These are phyloP conservation scores for Pecoramyces ruminantium DNA, from an alignment of 192 early-diverging fungal species.

Conservation along the genomic window DNA sequence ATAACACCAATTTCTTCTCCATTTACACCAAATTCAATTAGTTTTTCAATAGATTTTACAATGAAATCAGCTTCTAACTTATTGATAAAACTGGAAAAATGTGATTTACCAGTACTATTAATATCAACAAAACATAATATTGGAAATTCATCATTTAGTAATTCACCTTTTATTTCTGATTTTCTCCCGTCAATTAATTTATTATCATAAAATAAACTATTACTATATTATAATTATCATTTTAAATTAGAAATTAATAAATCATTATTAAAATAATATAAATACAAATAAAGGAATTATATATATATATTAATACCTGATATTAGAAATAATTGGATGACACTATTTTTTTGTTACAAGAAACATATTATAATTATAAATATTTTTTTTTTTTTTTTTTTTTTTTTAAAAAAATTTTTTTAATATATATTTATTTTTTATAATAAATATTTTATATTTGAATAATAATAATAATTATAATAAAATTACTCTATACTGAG, in stretches of 20 bases:
- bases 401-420: background rate
- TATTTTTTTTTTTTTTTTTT: constrained; percentile 7
- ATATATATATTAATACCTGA: no score
- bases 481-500: constrained; percentile 58
- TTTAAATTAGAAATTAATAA: no score
- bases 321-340: constrained; percentile 6
- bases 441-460: no score
- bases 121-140: background rate
- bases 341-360: background rate
- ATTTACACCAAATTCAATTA: constrained; percentile 22
- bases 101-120: background rate
- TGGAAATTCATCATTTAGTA: background rate
- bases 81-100: constrained; percentile 25
- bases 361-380: background rate
- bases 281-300: no score
- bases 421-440: no score
- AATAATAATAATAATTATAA: no score
- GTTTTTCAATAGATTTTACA: constrained; percentile 12
- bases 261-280: no score
- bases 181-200: background rate
- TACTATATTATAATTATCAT: no score
- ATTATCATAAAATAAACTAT: background rate
- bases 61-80: constrained; percentile 24
- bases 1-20: constrained; percentile 45
- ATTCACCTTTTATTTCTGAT: background rate